Evolutionary conservation across 1,284 basidiomycete genomes (phyloP).

Genomic region (Naganishia liquefaciens): DNA sequence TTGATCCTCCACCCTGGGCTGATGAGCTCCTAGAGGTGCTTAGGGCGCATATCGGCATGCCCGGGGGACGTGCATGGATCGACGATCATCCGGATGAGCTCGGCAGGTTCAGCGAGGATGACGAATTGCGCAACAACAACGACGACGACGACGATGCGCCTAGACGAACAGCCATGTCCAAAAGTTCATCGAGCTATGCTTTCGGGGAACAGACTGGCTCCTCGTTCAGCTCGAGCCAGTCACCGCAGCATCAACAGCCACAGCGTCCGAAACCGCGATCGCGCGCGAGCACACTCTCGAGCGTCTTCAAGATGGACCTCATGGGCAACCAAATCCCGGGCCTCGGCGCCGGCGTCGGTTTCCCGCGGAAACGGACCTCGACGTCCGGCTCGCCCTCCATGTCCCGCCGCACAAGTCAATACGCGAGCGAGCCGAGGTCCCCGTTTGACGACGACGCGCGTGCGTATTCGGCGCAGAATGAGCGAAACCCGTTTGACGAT

Average conservation of each 20-base stretch:
- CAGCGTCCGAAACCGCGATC: slow-evolving; percentile 34
- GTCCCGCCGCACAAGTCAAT: slow-evolving; percentile 5
- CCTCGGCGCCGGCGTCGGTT: slow-evolving; percentile 20
- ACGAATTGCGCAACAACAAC: slow-evolving; percentile 42
- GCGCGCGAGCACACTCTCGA: slow-evolving; percentile 27
- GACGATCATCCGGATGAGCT: slow-evolving; percentile 54
- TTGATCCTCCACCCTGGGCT: slow-evolving; percentile 78
- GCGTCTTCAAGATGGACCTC: slow-evolving; percentile 32
- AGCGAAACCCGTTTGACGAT: slow-evolving; percentile 30
- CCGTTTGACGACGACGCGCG: slow-evolving; percentile 22
- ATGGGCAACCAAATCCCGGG: slow-evolving; percentile 28
- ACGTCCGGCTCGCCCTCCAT: slow-evolving; percentile 17
- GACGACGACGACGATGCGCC: slow-evolving; percentile 59
- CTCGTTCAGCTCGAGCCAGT: slow-evolving; percentile 35
- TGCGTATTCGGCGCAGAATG: slow-evolving; percentile 19
- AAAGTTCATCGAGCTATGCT: slow-evolving; percentile 41
- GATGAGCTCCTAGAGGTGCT: slow-evolving; percentile 69
- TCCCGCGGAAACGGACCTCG: slow-evolving; percentile 22
- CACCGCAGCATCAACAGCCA: slow-evolving; percentile 30
- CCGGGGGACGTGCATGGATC: slow-evolving; percentile 68
- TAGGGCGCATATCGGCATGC: slow-evolving; percentile 69
- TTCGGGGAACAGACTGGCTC: slow-evolving; percentile 50
- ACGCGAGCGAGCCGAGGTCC: slow-evolving; percentile 8
- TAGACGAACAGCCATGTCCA: slow-evolving; percentile 44
- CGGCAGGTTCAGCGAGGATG: slow-evolving; percentile 32